Conservation (phyloP, 1,139 yeast genomes). For the Meyerozyma athensensis region DNA sequence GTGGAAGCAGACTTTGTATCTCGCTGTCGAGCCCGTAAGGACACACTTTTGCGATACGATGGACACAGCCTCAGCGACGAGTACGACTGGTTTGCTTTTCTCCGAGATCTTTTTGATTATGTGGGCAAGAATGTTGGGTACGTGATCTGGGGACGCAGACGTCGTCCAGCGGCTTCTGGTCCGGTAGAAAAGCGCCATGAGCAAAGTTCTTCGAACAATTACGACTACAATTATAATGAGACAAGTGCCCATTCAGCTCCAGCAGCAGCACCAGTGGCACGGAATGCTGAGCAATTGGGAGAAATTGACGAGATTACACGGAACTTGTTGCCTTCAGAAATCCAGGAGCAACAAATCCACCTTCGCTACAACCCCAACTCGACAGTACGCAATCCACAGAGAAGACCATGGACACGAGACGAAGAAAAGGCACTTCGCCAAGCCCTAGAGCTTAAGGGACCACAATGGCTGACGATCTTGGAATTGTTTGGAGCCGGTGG, state of each 20-base stretch:
- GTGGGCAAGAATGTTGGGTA: slow-evolving; percentile 71
- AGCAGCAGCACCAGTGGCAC: background rate
- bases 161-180: background rate
- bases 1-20: slow-evolving; percentile 67
- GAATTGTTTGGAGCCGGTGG: slow-evolving; percentile 94
- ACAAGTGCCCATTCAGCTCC: background rate
- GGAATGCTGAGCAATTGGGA: slow-evolving; percentile 8
- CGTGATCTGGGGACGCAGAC: slow-evolving; percentile 54
- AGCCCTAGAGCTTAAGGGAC: slow-evolving; percentile 81
- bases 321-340: slow-evolving; percentile 42
- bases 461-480: slow-evolving; percentile 87
- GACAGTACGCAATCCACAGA: slow-evolving; percentile 24
- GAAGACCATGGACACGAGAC: slow-evolving; percentile 82
- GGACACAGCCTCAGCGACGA: slow-evolving; percentile 46
- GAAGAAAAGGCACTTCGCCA: slow-evolving; percentile 83
- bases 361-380: slow-evolving; percentile 31
- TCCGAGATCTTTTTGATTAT: slow-evolving; percentile 72
- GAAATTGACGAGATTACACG: slow-evolving; percentile 24
- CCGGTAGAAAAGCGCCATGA: background rate
- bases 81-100: slow-evolving; percentile 71
- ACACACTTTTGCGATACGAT: slow-evolving; percentile 48
- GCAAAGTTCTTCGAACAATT: background rate
- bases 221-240: background rate
- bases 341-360: slow-evolving; percentile 43
- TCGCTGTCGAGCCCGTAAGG: slow-evolving; percentile 66